These are phyloP conservation scores for Candida fluviatilis DNA, from an alignment of 805 yeast genomes.

Conservation along the genomic window DNA sequence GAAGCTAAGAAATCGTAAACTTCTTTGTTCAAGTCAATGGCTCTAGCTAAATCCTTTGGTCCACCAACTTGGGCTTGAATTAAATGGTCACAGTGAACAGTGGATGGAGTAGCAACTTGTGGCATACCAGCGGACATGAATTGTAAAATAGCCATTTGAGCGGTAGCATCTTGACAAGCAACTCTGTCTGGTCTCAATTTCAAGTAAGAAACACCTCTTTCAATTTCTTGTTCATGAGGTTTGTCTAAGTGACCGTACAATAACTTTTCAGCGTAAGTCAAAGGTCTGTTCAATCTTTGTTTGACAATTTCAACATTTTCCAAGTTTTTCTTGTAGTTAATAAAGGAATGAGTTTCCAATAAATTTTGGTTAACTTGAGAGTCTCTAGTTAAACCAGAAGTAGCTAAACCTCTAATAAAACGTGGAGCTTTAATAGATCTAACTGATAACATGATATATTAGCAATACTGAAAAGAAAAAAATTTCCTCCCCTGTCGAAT, in stretches of 20 bases:
- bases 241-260: conserved; percentile 92
- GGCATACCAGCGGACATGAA: conserved; percentile 95
- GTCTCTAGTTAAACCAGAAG: conserved; percentile 54
- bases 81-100: conserved; percentile 97
- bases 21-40: conserved; percentile 87
- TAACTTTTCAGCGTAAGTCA: conserved; percentile 93
- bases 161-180: conserved; percentile 98
- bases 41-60: conserved; percentile 75
- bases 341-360: conserved; percentile 78
- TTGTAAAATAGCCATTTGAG: conserved; percentile 96
- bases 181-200: conserved; percentile 97
- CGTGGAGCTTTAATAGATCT: conserved; percentile 29
- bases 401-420: conserved; percentile 46
- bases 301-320: conserved; percentile 85
- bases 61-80: conserved; percentile 96
- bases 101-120: conserved; percentile 88
- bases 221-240: conserved; percentile 81
- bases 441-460: conserved; percentile 35
- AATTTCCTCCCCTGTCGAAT: neutral
- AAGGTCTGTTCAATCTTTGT: conserved; percentile 78
- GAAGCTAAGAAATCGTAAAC: conserved; percentile 87
- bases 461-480: neutral
- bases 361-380: conserved; percentile 78
- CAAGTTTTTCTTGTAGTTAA: conserved; percentile 85
- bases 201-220: conserved; percentile 86